These are phyloP conservation scores for Balamuthia mandrillaris DNA, from an alignment of 208 protist species.

Conservation along the genomic window DNA sequence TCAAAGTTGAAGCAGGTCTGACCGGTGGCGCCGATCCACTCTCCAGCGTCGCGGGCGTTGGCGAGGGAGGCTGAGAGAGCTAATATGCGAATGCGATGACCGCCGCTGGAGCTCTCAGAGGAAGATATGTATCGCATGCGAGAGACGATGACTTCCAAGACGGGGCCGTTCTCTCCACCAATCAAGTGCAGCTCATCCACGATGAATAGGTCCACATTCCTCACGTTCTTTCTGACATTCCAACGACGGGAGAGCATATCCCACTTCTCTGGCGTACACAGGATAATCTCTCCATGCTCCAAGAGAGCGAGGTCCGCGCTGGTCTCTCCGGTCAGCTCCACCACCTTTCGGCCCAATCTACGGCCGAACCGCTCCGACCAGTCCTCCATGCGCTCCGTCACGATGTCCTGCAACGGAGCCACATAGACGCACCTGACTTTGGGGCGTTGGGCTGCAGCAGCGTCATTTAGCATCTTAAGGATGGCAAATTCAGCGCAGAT, in stretches of 20 bases:
- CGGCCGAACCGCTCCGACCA: conserved; percentile 60
- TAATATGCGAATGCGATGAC: conserved; percentile 67
- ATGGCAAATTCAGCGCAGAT: conserved; percentile 81
- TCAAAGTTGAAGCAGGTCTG: conserved; percentile 75
- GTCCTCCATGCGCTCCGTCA: conserved; percentile 54
- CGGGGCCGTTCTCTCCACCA: conserved; percentile 65
- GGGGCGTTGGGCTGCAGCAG: neutral
- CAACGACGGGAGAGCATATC: conserved; percentile 79
- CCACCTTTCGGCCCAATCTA: conserved; percentile 44
- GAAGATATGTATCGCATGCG: conserved; percentile 79
- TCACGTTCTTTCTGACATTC: conserved; percentile 70
- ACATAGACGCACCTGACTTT: neutral
- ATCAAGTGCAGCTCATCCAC: conserved; percentile 77
- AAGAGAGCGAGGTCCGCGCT: conserved; percentile 68
- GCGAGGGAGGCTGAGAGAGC: conserved; percentile 69
- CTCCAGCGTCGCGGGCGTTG: conserved; percentile 75
- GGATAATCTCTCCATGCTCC: conserved; percentile 57
- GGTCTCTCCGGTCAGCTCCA: conserved; percentile 69
- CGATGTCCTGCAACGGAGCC: neutral
- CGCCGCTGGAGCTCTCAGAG: neutral
- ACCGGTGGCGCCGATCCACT: conserved; percentile 72
- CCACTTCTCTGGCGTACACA: conserved; percentile 76
- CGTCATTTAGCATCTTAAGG: conserved; percentile 59
- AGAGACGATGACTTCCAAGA: conserved; percentile 73
- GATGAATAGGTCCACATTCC: conserved; percentile 71